Conservation (phyloP, 139 green algal species). For the Dunaliella primolecta region DNA sequence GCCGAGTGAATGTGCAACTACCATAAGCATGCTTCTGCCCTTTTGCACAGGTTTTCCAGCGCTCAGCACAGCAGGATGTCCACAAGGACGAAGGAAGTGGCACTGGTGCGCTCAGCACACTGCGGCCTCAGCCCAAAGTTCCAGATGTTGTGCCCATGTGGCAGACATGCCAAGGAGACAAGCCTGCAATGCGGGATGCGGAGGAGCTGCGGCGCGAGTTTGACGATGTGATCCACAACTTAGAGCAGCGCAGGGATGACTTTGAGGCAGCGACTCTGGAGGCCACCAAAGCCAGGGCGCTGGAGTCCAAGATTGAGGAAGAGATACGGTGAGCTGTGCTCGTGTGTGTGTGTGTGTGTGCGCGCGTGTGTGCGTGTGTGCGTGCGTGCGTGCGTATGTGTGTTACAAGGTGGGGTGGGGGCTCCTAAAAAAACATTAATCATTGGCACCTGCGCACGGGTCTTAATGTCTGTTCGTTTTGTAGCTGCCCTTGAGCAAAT, state of each 20-base stretch:
- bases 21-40: background rate
- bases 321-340: slow-evolving; percentile 29
- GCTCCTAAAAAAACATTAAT: background rate
- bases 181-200: background rate
- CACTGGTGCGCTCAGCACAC: background rate
- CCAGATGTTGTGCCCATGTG: background rate
- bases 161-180: background rate
- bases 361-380: no score
- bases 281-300: slow-evolving; percentile 29
- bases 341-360: no score
- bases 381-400: background rate
- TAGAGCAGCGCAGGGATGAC: slow-evolving; percentile 12
- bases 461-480: background rate
- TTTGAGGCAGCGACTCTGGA: slow-evolving; percentile 30
- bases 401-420: background rate
- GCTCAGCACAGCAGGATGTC: background rate
- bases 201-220: slow-evolving; percentile 13
- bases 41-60: background rate
- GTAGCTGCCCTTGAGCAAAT: background rate
- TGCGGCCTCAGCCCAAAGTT: background rate
- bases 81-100: background rate
- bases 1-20: no score
- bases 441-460: background rate
- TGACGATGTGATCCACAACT: slow-evolving; percentile 13
- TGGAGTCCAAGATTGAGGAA: slow-evolving; percentile 28